Conservation (phyloP, 306 rosid species). For the Castanea mollissima region DNA sequence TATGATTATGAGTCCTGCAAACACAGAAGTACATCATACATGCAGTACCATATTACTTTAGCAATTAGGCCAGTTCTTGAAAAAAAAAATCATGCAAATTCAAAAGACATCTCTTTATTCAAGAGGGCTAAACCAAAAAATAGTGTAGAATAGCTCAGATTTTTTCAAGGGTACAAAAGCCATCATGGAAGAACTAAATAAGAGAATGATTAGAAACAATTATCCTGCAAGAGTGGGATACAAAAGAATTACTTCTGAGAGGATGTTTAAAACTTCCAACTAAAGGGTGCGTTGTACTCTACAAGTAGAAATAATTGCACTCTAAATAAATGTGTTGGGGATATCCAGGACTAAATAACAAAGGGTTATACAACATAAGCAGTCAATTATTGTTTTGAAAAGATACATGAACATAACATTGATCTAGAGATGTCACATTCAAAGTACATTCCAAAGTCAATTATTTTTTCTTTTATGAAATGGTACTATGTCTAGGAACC, state of each 20-base stretch:
- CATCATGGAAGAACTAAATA: background rate
- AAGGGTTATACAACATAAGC: background rate
- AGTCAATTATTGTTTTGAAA: background rate
- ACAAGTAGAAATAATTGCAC: background rate
- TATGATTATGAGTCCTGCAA: conserved; percentile 53
- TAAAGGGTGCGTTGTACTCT: background rate
- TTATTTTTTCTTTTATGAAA: background rate
- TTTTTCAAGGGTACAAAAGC: background rate
- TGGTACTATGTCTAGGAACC: background rate
- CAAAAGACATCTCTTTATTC: background rate
- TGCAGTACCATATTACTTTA: conserved; percentile 20
- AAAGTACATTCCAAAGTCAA: background rate
- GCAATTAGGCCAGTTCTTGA: background rate
- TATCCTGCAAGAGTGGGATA: background rate
- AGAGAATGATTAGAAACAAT: background rate
- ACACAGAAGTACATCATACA: conserved; percentile 11
- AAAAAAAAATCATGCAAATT: background rate
- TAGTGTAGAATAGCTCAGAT: background rate
- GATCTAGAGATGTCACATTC: background rate
- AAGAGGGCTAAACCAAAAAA: background rate
- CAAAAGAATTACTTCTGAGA: background rate
- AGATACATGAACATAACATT: background rate
- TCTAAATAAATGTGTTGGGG: background rate
- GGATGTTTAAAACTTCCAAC: background rate
- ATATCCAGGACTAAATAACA: background rate